A percentile compares a stretch with the other conserved stretches of the same genome.
Evolutionary conservation across 148 eudicot species (phyloP).

Genomic region (Dysphania ambrosioides): DNA sequence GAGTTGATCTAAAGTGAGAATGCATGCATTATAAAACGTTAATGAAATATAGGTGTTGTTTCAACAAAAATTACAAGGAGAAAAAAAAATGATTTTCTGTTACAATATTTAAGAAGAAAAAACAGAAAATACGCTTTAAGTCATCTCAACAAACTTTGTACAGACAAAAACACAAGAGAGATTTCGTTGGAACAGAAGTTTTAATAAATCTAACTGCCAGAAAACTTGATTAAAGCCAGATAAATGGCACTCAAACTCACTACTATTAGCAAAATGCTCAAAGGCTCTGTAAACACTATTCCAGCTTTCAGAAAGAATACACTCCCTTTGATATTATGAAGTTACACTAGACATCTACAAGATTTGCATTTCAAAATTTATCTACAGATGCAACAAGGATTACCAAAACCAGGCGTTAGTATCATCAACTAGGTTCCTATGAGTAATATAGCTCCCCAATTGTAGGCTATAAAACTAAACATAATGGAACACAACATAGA

Average conservation of each 20-base stretch:
- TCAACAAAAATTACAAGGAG: too few relatives aligned
- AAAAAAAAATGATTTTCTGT: not conserved
- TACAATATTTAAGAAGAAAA: too few relatives aligned
- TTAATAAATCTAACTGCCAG: not conserved
- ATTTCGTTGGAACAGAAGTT: not conserved
- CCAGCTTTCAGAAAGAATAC: slow-evolving; percentile 22
- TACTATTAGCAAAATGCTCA: not conserved
- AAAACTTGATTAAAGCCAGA: not conserved
- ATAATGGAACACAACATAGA: slow-evolving; percentile 16
- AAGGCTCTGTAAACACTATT: slow-evolving; percentile 3
- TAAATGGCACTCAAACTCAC: not conserved
- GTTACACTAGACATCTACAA: slow-evolving; percentile 32
- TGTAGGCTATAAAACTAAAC: slow-evolving; percentile 30
- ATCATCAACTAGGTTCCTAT: slow-evolving; percentile 30
- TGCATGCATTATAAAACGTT: too few relatives aligned
- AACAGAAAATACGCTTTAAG: not conserved
- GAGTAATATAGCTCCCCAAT: slow-evolving; percentile 22
- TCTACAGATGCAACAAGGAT: slow-evolving; percentile 32
- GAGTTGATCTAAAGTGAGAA: too few relatives aligned
- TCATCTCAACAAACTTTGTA: not conserved
- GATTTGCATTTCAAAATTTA: slow-evolving; percentile 33
- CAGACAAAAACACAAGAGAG: not conserved
- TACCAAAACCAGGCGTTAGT: slow-evolving; percentile 27
- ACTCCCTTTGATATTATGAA: slow-evolving; percentile 24
- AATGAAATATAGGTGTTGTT: too few relatives aligned